These are phyloP conservation scores for Fusarium incarnatum DNA, from an alignment of 2,329 filamentous ascomycete genomes.

Conservation along the genomic window DNA sequence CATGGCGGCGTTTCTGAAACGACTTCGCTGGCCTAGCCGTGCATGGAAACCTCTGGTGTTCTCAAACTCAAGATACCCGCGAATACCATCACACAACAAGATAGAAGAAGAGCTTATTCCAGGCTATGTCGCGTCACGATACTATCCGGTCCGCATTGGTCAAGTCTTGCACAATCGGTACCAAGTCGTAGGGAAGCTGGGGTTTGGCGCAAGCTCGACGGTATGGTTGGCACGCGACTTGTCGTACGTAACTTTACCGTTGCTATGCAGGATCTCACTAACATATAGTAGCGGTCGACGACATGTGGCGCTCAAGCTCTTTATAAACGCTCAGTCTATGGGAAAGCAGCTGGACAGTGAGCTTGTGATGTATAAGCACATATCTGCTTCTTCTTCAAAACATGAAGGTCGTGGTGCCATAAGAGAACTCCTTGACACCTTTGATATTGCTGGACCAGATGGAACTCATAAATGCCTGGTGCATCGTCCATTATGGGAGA, in stretches of 20 bases:
- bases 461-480: conserved; percentile 53
- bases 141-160: conserved; percentile 44
- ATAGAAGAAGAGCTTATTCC: conserved; percentile 42
- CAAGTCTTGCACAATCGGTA: conserved; percentile 48
- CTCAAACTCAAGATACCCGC: conserved; percentile 28
- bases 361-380: conserved; percentile 56
- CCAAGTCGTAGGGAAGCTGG: conserved; percentile 55
- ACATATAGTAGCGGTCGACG: conserved; percentile 33
- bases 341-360: conserved; percentile 50
- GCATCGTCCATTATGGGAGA: conserved; percentile 58
- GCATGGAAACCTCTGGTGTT: conserved; percentile 36
- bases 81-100: background rate
- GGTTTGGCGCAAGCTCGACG: conserved; percentile 56
- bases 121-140: conserved; percentile 38
- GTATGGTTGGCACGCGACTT: conserved; percentile 56
- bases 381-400: conserved; percentile 43
- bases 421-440: conserved; percentile 54
- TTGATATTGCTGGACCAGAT: conserved; percentile 52
- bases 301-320: conserved; percentile 53
- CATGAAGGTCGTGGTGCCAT: conserved; percentile 51
- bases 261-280: background rate
- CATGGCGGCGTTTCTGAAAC: no score
- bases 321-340: conserved; percentile 41
- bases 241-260: conserved; percentile 13
- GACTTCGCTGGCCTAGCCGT: conserved; percentile 4